Conservation (phyloP, 306 rosid genomes). For the Arachis stenosperma region DNA sequence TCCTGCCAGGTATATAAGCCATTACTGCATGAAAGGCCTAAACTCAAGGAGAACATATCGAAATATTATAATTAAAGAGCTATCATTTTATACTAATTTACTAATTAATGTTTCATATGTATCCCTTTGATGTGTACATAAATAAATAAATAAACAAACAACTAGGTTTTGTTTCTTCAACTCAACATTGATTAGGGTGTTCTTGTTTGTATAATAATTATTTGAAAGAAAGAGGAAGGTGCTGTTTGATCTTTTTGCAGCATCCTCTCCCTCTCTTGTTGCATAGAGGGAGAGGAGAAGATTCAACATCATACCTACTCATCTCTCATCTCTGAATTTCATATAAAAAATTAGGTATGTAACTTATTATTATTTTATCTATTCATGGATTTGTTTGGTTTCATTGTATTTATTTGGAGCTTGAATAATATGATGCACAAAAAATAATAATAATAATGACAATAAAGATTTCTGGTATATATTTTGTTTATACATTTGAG, state of each 20-base stretch:
- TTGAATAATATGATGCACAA: background rate
- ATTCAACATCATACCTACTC: constrained; percentile 3
- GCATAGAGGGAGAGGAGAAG: constrained; percentile 11
- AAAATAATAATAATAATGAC: no score
- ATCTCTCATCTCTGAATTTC: background rate
- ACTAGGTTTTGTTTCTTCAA: background rate
- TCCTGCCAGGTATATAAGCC: background rate
- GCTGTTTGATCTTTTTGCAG: constrained; percentile 13
- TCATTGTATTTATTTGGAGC: background rate
- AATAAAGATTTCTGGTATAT: background rate
- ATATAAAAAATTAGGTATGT: background rate
- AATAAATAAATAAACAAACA: no score
- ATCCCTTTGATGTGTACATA: no score
- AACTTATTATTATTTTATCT: background rate
- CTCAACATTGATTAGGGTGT: constrained; percentile 19
- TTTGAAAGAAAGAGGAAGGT: constrained; percentile 24
- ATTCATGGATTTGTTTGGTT: background rate
- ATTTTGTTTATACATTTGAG: background rate
- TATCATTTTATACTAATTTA: no score
- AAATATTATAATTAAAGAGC: no score
- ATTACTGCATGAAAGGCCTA: constrained; percentile 31
- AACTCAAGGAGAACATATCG: constrained; percentile 27
- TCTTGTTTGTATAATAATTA: background rate
- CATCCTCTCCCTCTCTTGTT: constrained; percentile 27
- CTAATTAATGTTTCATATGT: no score